Conservation (phyloP, 345 rosid species). For the Citrus glauca region DNA sequence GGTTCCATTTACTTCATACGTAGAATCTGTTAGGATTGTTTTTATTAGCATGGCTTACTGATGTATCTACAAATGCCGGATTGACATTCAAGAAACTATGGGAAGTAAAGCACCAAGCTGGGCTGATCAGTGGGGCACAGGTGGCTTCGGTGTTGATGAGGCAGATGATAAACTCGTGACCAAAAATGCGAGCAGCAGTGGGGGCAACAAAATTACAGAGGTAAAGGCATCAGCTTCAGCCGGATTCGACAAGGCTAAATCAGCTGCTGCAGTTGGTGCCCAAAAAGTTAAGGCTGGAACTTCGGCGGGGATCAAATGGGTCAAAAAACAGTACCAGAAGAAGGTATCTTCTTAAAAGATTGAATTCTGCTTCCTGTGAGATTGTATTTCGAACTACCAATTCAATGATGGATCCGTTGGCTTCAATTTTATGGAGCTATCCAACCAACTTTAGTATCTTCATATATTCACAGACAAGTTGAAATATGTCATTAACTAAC, state of each 20-base stretch:
- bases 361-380: not conserved
- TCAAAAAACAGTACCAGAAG: constrained; percentile 16
- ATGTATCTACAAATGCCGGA: not conserved
- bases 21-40: not conserved
- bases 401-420: not conserved
- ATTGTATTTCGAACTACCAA: too few species aligned
- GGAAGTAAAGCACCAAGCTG: constrained; percentile 16
- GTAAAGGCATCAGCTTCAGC: constrained; percentile 23
- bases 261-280: constrained; percentile 19
- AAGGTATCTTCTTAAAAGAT: constrained; percentile 14
- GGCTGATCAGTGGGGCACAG: constrained; percentile 24
- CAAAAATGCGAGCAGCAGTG: not conserved
- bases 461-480: not conserved
- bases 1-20: not conserved
- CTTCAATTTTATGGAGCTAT: not conserved
- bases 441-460: not conserved
- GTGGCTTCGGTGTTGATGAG: not conserved
- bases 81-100: not conserved
- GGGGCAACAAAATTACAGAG: constrained; percentile 12
- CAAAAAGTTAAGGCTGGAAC: constrained; percentile 21
- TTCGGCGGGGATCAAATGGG: constrained; percentile 22
- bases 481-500: too few species aligned
- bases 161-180: constrained; percentile 6
- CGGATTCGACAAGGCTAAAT: constrained; percentile 16
- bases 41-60: not conserved